Base-by-base conservation (phyloP, 768 basidiomycete genomes). In the Amanita rimosa region DNA sequence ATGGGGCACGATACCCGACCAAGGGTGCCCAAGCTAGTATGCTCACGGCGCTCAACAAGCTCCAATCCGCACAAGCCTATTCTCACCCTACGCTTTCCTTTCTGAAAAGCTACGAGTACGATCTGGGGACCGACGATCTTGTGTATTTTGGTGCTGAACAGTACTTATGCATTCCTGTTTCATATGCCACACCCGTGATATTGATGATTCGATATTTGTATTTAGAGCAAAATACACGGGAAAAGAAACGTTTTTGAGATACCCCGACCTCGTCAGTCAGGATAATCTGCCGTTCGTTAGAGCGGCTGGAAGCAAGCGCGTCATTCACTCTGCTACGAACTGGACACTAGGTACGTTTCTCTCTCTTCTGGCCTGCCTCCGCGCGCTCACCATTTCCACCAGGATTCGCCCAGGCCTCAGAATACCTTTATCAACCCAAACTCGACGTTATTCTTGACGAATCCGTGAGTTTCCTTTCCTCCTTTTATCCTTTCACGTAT, bases 1-100 rank as follows among this genome's bases (percentile, higher is more conserved):
- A 93, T 57, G 88, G 87, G 2, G 78, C 85, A 1, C 77, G 89
- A 27, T 90, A 72, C 55, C 89, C 89, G 0, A 90, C 87, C 0
- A 54, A 58, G 0, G 68, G 70, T 1, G 71, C 75, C 9, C 60
- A 70, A 1, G 54, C 57, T 8, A 48, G 52, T 24, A 84, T 85
- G 7, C 53, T 61, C 14, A 52, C 58, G 3, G 71, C 81, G 0
- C 56, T 92, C 7, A 51, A 58, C 5, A 84, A 83, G 53, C 66
- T 91, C 0, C 58, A 76, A 50, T 57, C 68, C 0, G 81, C 70
- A 7, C 57, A 62, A 0, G 55, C 63, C 1, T 79, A 72, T 57
- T 62, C 60, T 0, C 74, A 79, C 44, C 59, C 67, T 2, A 56
- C 61, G 4, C 65, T 87, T 13, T 51, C 67, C n/a, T 90, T 90